Base-by-base conservation (phyloP, 768 basidiomycete genomes). In the Boletellus sp. region DNA sequence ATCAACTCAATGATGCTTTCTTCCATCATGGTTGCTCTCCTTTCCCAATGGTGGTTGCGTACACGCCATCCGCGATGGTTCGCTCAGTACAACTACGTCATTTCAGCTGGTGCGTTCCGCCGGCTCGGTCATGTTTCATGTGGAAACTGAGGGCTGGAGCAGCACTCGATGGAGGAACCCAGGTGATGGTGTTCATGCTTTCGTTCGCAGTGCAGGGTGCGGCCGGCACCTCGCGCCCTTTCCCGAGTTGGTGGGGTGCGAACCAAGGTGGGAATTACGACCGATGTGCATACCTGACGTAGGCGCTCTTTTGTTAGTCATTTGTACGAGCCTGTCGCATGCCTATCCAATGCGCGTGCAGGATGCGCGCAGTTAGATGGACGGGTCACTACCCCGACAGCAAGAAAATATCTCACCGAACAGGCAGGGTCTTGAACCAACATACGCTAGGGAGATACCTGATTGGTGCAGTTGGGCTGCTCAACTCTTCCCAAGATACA, bases 191-290 rank as follows among this genome's bases (percentile, higher is more conserved):
- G 11, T 79, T 80, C 56, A 71, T 80, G 23, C 63, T 77, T 13
- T 76, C 79, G 1, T 74, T 72, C 45, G 67, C 77, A 0, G 76
- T 81, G 1, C 74, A 74, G 49, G 81, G 81, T 12, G 79, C 74
- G 11, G 70, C 74, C 5, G 78, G 80, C 15, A 58, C 64, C 1
- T 58, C 77, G 0, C 74, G 78, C 53, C 54, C 75, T 22, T 81
- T 80, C 67, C 76, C 79, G 19, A 54, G 71, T 48, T 80, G 80
- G 80, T 80, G 78, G 80, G 78, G 78, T 17, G 78, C 78, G 10
- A 79, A 81, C 57, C 78, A 80, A 51, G 60, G 59, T 31, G 77
- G 77, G 56, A 68, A 74, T 56, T 70, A 65, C 23, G 64, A 64
- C 39, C 59, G 22, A 13, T 66, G 64, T 34, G 19, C 52, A 39